These are phyloP conservation scores for Euptelea pleiosperma DNA, from an alignment of 164 flowering plant genomes.

Conservation along the genomic window DNA sequence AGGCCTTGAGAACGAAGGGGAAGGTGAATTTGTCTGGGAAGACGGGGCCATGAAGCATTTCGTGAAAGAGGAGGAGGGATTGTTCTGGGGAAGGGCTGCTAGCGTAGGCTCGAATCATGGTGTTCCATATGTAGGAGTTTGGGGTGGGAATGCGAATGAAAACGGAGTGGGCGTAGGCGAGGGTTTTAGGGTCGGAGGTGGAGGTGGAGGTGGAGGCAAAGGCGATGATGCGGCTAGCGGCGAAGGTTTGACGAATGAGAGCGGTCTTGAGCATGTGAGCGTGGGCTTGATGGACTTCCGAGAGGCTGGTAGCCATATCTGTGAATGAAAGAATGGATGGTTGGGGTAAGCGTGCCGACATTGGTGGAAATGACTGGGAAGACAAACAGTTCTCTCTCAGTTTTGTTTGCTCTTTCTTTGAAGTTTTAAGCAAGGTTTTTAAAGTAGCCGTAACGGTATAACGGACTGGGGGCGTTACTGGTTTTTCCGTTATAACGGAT, in stretches of 20 bases:
- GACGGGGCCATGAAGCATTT: constrained; percentile 25
- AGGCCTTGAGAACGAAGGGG: constrained; percentile 37
- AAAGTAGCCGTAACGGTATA: too few relatives aligned
- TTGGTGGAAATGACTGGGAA: too few relatives aligned
- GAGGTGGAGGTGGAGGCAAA: constrained; percentile 11
- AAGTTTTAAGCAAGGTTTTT: too few relatives aligned
- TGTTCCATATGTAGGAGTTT: constrained; percentile 27
- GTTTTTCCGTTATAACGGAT: too few relatives aligned
- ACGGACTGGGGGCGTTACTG: too few relatives aligned
- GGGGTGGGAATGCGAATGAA: constrained; percentile 25
- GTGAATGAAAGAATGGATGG: constrained; percentile 23
- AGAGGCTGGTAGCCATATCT: constrained; percentile 24
- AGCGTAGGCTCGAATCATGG: constrained; percentile 42
- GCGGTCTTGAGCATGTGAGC: constrained; percentile 31
- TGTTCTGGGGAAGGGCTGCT: constrained; percentile 23
- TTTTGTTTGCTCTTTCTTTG: too few relatives aligned
- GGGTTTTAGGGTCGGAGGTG: constrained; percentile 9
- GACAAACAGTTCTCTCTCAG: too few relatives aligned
- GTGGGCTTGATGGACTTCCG: constrained; percentile 31
- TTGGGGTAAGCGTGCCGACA: neutral
- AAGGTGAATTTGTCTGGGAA: constrained; percentile 32
- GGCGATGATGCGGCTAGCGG: constrained; percentile 30
- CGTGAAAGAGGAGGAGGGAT: constrained; percentile 22
- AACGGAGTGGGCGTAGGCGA: constrained; percentile 32
- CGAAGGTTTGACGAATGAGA: constrained; percentile 24